Base-by-base conservation (phyloP, 805 yeast genomes). In the Wickerhamiella cacticola region DNA sequence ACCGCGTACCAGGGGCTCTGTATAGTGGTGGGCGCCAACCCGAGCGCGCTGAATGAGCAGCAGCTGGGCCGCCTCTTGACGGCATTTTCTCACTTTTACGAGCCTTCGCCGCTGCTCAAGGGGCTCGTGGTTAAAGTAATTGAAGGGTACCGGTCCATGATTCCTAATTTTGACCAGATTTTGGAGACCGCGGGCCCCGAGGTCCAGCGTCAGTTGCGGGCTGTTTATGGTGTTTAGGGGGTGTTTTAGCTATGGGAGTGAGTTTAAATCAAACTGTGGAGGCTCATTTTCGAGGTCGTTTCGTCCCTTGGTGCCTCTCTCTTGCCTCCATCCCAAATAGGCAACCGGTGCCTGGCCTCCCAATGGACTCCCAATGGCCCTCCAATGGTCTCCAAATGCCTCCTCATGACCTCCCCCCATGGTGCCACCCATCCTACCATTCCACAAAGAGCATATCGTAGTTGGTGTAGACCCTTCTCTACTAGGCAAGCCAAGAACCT, bases 1-100 rank as follows among this genome's bases (percentile, higher is more conserved):
- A 73, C 87, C 9, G 81, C 94, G 1, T 85, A 82, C 60, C 72
- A 72, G 55, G 98, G 98, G 2, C 82, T 92, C 78, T 72, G 87
- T 59, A 75, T 74, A 48, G 73, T 79, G 25, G 68, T 89, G 15
- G 70, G 71, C 31, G 61, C 65, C n/a, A 79, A 81, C 57, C 95
- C 95, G 1, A 70, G 73, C 28, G 82, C 79, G 0, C 65, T 84
- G 41, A 61, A 66, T 26, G 74, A 68, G 52, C 63, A 63, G 15
- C 69, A 59, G 10, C 53, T 60, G 31, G 50, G 33, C 26, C 49
- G 40, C 36, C 48, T 59, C n/a, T 42, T 57, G 18, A 50, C 48
- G 28, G 52, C 56, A 6, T 52, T 59, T 15, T 59, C 61, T 1
- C 49, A 53, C 10, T 63, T 62, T 49, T 54, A 53, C 35, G 61